These are phyloP conservation scores for Heliamphora ciliata DNA, from an alignment of 179 eudicot species.

Conservation along the genomic window DNA sequence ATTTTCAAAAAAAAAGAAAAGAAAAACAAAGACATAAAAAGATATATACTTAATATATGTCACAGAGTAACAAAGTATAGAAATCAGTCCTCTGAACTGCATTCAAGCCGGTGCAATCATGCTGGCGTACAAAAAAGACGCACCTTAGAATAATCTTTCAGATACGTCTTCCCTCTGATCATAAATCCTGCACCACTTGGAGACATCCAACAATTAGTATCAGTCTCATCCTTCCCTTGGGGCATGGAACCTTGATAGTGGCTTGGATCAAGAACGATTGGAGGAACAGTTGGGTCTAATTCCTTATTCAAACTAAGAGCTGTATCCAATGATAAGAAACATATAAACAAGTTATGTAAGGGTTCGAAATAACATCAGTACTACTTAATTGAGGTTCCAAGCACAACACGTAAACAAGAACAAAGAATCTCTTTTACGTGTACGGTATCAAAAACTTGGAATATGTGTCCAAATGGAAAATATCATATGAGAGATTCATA, in stretches of 20 bases:
- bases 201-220: constrained; percentile 79
- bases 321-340: constrained; percentile 27
- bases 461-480: not conserved
- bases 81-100: not conserved
- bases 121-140: constrained; percentile 18
- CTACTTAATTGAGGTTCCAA: not conserved
- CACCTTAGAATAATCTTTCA: constrained; percentile 69
- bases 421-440: not conserved
- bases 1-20: not conserved
- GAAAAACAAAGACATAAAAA: not conserved
- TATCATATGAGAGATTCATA: not conserved
- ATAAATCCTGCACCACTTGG: constrained; percentile 80
- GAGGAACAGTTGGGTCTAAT: constrained; percentile 46
- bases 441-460: not conserved
- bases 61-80: not conserved
- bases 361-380: not conserved
- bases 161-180: constrained; percentile 87
- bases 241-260: constrained; percentile 58
- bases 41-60: not conserved
- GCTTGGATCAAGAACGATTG: constrained; percentile 46
- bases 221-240: constrained; percentile 64
- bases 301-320: constrained; percentile 37
- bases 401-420: not conserved
- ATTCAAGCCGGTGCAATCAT: constrained; percentile 4
- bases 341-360: not conserved